A percentile compares a stretch with the other conserved stretches of the same genome.
Conservation (phyloP, 2,329 filamentous ascomycete genomes). For the Emergomyces orientalis region DNA sequence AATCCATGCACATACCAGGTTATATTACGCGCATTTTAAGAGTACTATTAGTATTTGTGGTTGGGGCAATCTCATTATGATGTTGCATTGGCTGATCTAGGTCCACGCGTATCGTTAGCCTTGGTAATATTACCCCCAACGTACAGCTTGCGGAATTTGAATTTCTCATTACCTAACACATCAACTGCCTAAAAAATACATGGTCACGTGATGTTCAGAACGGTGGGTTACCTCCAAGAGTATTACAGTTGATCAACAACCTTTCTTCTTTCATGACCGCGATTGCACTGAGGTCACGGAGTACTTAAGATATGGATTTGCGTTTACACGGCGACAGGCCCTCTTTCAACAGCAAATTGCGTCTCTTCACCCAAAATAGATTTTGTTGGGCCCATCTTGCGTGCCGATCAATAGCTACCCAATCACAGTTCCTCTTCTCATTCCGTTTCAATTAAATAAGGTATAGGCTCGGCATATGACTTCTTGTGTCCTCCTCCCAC, state of each 20-base stretch:
- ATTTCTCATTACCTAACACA: not conserved
- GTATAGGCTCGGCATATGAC: not conserved
- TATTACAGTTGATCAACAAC: not conserved
- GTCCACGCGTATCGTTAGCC: not conserved
- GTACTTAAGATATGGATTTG: not conserved
- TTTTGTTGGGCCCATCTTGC: no score
- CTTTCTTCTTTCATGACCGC: not conserved
- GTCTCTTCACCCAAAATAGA: not conserved
- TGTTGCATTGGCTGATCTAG: not conserved
- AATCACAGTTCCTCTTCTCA: not conserved
- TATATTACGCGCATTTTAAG: not conserved
- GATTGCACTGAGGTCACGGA: not conserved
- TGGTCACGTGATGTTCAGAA: not conserved
- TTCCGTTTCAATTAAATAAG: not conserved
- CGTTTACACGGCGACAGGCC: not conserved
- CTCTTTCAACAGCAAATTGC: not conserved
- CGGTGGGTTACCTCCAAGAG: no score
- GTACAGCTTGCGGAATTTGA: not conserved
- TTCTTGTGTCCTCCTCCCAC: not conserved
- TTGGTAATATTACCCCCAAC: not conserved
- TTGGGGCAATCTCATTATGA: not conserved
- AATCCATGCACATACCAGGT: not conserved
- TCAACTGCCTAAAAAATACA: not conserved
- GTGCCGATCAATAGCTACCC: no score
- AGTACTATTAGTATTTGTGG: not conserved